Evolutionary conservation across 768 basidiomycete species (phyloP).

Genomic region (Tylopilus vinaceipallidus): DNA sequence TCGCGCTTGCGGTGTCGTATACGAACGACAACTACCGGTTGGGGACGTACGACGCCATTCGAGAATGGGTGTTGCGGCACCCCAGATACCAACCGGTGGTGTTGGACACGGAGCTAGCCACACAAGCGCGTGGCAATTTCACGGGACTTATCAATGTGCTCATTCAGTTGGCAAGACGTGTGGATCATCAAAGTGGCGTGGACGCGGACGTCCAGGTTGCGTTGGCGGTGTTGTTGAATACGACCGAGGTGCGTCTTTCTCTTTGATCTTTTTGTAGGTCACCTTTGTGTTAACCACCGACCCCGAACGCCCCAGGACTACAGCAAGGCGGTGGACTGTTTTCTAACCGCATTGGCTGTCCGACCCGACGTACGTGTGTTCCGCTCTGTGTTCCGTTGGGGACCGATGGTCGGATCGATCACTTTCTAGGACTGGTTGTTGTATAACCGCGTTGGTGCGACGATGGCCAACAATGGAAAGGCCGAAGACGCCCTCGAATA

Average conservation of each 20-base stretch:
- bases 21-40: conserved; percentile 83
- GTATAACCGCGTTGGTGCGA: conserved; percentile 93
- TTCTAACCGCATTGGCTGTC: conserved; percentile 81
- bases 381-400: not conserved
- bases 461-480: conserved; percentile 84
- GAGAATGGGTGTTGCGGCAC: conserved; percentile 77
- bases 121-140: conserved; percentile 34
- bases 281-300: not conserved
- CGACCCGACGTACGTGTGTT: conserved; percentile 69
- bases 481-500: conserved; percentile 82
- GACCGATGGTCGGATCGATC: too few species aligned
- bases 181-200: conserved; percentile 48
- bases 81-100: conserved; percentile 48
- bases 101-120: conserved; percentile 32
- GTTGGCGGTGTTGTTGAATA: conserved; percentile 88
- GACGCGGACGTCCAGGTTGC: conserved; percentile 97
- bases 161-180: conserved; percentile 72
- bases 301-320: conserved; percentile 69
- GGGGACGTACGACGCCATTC: conserved; percentile 76
- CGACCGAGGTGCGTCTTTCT: conserved; percentile 65
- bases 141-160: conserved; percentile 67
- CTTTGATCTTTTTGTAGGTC: not conserved
- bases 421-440: conserved; percentile 77
- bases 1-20: conserved; percentile 86
- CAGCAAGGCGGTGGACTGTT: conserved; percentile 90